phyloP scores from a whole-genome alignment of 129 eudicot genomes.

The Saussurea involucrata region DNA sequence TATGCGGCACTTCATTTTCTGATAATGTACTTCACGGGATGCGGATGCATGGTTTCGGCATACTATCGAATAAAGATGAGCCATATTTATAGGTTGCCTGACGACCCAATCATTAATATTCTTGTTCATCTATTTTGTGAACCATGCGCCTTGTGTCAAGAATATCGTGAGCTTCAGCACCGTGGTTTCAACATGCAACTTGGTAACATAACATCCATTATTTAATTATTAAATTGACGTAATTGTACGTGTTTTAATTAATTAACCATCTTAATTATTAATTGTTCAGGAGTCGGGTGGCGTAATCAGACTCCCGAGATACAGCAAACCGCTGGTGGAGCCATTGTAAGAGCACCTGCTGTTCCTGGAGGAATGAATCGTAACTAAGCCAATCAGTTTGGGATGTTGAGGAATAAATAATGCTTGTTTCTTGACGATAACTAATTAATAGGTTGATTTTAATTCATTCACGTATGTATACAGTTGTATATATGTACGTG shows the following conservation, averaged over 20 bases:
- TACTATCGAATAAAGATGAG: constrained; percentile 33
- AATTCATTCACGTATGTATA: constrained; percentile 10
- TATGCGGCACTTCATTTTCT: constrained; percentile 14
- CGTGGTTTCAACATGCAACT: constrained; percentile 40
- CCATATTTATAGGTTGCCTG: constrained; percentile 23
- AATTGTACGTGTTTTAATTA: not conserved
- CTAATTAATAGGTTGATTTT: not conserved
- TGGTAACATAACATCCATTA: constrained; percentile 16
- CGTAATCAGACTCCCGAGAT: constrained; percentile 28
- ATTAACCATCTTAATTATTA: not conserved
- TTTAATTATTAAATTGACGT: not conserved
- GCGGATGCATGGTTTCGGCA: constrained; percentile 27
- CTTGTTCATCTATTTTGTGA: constrained; percentile 34
- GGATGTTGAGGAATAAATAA: constrained; percentile 35
- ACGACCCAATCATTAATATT: constrained; percentile 18
- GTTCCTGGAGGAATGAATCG: constrained; percentile 38
- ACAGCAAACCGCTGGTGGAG: constrained; percentile 28
- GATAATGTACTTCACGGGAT: constrained; percentile 27
- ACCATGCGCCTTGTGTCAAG: constrained; percentile 44
- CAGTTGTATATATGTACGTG: not conserved
- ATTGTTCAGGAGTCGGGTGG: constrained; percentile 29
- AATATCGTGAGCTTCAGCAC: constrained; percentile 39
- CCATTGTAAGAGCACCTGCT: constrained; percentile 23
- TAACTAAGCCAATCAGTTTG: constrained; percentile 1
- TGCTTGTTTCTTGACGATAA: constrained; percentile 20